These are phyloP conservation scores for Coprinopsis cinerea DNA, from an alignment of 768 basidiomycete genomes.

Conservation along the genomic window DNA sequence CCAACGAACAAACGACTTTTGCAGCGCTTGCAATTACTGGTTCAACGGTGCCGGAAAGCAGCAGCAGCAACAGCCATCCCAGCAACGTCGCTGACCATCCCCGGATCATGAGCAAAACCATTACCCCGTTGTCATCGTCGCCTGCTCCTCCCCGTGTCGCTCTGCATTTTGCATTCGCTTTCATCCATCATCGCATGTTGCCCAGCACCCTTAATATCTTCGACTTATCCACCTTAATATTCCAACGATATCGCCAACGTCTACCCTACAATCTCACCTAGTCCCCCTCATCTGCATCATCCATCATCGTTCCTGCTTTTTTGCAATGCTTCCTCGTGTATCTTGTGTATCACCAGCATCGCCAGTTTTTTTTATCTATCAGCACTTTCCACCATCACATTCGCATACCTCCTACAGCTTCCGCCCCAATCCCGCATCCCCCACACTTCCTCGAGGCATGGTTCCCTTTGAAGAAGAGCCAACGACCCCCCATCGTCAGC, in stretches of 20 bases:
- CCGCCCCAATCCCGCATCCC: background rate
- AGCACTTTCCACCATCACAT: background rate
- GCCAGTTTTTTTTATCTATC: slow-evolving; percentile 2
- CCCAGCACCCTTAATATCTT: slow-evolving; percentile 4
- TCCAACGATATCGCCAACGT: slow-evolving; percentile 3
- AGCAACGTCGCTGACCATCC: slow-evolving; percentile 2
- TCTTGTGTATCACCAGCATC: background rate
- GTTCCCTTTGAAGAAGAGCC: background rate
- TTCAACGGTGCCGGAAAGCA: slow-evolving; percentile 38
- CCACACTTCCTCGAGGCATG: background rate
- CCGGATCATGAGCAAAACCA: slow-evolving; percentile 10
- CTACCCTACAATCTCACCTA: slow-evolving; percentile 3
- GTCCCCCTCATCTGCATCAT: background rate
- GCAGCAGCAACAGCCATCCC: slow-evolving; percentile 15
- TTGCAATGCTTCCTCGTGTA: slow-evolving; percentile 2
- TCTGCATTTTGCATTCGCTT: slow-evolving; percentile 2
- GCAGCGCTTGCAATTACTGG: slow-evolving; percentile 55
- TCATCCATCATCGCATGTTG: slow-evolving; percentile 7
- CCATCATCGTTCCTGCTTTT: background rate
- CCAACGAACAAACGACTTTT: slow-evolving; percentile 44
- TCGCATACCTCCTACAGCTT: background rate
- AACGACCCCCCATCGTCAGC: background rate
- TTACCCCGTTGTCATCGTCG: slow-evolving; percentile 4
- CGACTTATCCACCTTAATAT: slow-evolving; percentile 8
- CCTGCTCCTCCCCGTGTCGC: background rate